Percentiles rank a stretch among this genome's conserved stretches.
These are phyloP conservation scores for Cicer arietinum DNA, from an alignment of 306 rosid genomes.

Conservation along the genomic window DNA sequence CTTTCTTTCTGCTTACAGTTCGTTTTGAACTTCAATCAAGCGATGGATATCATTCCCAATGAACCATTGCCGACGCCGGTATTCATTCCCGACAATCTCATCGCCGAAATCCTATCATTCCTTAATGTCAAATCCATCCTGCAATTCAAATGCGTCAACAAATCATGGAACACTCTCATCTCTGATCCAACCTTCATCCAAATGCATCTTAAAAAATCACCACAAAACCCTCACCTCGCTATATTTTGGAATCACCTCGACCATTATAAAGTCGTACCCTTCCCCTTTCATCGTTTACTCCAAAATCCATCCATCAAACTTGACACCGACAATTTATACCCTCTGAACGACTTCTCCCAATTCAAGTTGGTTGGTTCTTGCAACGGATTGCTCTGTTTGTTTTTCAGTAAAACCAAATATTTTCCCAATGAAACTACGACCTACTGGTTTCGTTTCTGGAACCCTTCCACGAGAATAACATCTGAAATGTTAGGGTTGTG, in stretches of 20 bases:
- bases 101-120: not conserved
- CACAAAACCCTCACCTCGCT: not conserved
- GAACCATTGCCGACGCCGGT: not conserved
- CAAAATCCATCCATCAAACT: not conserved
- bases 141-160: not conserved
- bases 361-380: not conserved
- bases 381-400: not conserved
- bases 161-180: not conserved
- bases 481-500: not conserved
- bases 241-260: not conserved
- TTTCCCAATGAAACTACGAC: not conserved
- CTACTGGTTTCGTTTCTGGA: not conserved
- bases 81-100: not conserved
- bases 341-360: accelerated
- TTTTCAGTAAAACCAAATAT: not conserved
- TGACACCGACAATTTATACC: not conserved
- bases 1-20: no score
- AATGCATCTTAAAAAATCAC: not conserved
- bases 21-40: no score
- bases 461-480: not conserved
- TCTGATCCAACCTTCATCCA: not conserved
- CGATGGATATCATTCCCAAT: no score
- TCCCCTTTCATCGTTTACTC: not conserved
- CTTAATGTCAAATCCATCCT: not conserved
- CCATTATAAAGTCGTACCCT: not conserved